Base-by-base conservation (phyloP, 805 yeast genomes). In the Zygoascus ofunaensis region DNA sequence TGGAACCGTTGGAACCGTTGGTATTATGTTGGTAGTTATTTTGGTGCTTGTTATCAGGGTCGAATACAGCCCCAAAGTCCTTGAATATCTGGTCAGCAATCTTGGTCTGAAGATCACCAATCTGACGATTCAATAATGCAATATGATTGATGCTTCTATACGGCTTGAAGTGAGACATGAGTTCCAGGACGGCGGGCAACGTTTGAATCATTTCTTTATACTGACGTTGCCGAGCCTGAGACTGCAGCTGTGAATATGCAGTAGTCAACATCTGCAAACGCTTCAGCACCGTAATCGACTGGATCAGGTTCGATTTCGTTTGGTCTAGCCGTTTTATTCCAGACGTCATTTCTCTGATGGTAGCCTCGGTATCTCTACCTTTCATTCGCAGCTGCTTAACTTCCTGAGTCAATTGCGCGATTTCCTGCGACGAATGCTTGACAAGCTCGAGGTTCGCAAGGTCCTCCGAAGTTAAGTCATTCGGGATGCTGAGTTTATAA, bases 121-220 rank as follows among this genome's bases (percentile, higher is more conserved):
- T 76, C 43, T 71, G 69, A 56, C 74, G 73, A 54, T 81, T 76
- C 42, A 87, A 64, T 17, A 71, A 66, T 45, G 87, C 83, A 36
- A 87, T 79, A 51, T 85, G 92, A 48, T 82, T 83, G 30, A 92
- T 82, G 35, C 92, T 79, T 58, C 90, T 79, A 62, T 82, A 90
- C 0, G 85, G 77, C 55, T 79, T 78, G 68, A 87, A 87, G 62
- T 79, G 81, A 34, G 70, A 72, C 62, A 82, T 72, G 43, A 87
- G 70, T 53, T 84, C 92, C 28, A 77, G 67, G 12, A 84, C 89
- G 1, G 85, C 94, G 15, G 78, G 74, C 34, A 87, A 65, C 18
- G 81, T 64, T 35, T 73, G 76, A 4, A 72, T 69, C 22, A 85
- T 79, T 43, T 82, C 80, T 8, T 61, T 57, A 49, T 72, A 71